A percentile compares a stretch with the other conserved stretches of the same genome.
These are phyloP conservation scores for Juglanconis sp. DNA, from an alignment of 2,329 filamentous ascomycete species.

Conservation along the genomic window DNA sequence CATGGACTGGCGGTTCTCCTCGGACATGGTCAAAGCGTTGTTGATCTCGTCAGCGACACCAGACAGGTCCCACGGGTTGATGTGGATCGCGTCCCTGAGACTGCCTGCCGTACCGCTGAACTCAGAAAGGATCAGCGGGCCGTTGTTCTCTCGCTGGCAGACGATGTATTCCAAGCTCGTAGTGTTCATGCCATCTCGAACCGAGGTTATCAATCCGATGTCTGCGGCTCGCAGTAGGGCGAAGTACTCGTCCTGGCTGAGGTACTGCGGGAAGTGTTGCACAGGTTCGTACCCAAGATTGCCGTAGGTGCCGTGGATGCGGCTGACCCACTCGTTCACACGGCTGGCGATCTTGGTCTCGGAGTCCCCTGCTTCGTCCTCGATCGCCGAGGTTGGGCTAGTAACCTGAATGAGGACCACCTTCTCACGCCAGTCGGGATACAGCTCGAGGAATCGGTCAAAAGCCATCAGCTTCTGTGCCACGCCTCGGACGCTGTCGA, in stretches of 20 bases:
- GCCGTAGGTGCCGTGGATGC: slow-evolving; percentile 88
- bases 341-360: slow-evolving; percentile 82
- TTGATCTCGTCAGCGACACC: slow-evolving; percentile 84
- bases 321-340: slow-evolving; percentile 84
- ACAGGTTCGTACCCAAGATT: slow-evolving; percentile 87
- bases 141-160: slow-evolving; percentile 82
- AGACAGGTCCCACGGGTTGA: slow-evolving; percentile 91
- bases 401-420: slow-evolving; percentile 95
- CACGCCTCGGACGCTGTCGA: slow-evolving; percentile 89
- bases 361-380: slow-evolving; percentile 72
- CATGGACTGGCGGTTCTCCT: slow-evolving; percentile 62
- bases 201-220: slow-evolving; percentile 90
- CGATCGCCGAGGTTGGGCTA: slow-evolving; percentile 70
- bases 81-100: slow-evolving; percentile 82
- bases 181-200: slow-evolving; percentile 97
- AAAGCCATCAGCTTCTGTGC: slow-evolving; percentile 96
- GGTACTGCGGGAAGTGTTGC: slow-evolving; percentile 91
- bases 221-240: slow-evolving; percentile 87
- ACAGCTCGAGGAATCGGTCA: slow-evolving; percentile 83
- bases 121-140: slow-evolving; percentile 89
- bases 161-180: slow-evolving; percentile 93
- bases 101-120: slow-evolving; percentile 93
- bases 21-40: slow-evolving; percentile 72
- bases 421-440: slow-evolving; percentile 87
- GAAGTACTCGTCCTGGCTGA: slow-evolving; percentile 88